Evolutionary conservation across 768 basidiomycete species (phyloP).

Genomic region (Kwoniella dendrophila): DNA sequence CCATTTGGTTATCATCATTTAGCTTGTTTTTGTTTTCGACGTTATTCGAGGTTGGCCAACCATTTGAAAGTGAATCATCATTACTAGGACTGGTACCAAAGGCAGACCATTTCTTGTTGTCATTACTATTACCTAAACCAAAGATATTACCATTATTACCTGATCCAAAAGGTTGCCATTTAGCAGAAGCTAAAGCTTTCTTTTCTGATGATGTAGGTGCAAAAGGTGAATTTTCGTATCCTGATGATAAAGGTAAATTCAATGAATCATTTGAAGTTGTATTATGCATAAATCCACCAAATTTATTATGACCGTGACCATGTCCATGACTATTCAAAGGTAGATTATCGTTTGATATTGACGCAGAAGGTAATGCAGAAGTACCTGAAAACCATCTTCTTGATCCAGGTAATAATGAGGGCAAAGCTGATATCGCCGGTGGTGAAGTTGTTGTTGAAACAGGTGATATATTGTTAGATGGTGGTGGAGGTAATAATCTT

Average conservation of each 20-base stretch:
- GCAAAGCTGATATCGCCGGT: slow-evolving; percentile 27
- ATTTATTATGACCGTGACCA: too few species aligned
- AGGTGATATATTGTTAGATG: not conserved
- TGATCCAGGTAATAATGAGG: slow-evolving; percentile 32
- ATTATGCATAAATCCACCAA: slow-evolving; percentile 28
- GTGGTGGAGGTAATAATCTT: slow-evolving; percentile 3
- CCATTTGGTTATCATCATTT: not conserved
- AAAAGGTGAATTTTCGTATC: slow-evolving; percentile 43
- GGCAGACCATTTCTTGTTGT: not conserved
- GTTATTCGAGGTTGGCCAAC: not conserved
- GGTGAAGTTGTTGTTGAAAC: slow-evolving; percentile 13
- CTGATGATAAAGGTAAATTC: slow-evolving; percentile 18
- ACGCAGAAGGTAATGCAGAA: too few species aligned
- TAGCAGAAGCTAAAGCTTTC: slow-evolving; percentile 42
- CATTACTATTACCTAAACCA: not conserved
- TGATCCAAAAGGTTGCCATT: slow-evolving; percentile 47
- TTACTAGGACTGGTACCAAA: not conserved
- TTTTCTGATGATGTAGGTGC: slow-evolving; percentile 53
- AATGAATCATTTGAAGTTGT: slow-evolving; percentile 50
- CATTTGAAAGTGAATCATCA: not conserved
- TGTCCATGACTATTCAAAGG: too few species aligned
- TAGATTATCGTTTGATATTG: slow-evolving; percentile 45
- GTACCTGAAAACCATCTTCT: slow-evolving; percentile 51
- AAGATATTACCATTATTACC: not conserved
- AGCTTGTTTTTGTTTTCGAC: too few species aligned